Evolutionary conservation across 2,329 filamentous ascomycete species (phyloP), one percentile per base, ranked within the genome.

Genomic region (Cucurbitaria berberidis): DNA sequence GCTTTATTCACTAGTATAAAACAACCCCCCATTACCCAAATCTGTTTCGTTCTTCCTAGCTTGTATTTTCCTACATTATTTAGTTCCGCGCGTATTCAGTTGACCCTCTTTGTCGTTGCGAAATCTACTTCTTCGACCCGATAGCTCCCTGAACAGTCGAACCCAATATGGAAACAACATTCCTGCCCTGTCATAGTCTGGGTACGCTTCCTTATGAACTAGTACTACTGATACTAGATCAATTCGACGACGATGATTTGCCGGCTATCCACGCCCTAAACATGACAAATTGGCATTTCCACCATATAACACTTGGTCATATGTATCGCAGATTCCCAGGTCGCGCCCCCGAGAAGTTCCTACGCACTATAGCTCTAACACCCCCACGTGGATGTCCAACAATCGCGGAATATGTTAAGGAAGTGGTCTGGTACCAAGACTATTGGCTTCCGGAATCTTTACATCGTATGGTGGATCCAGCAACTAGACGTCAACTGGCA

Each of bases 201-300:
- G 27, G 26, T 18, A 36, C 44, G 10, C 47, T 58, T 40, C 55
- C 55, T 1, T 44, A 58, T 8, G 55, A 58, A 32, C 35, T 58
- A 2, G 21, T 58, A 11, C 21, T 57, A 4, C 11, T 19, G 11
- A 34, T 57, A 13, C 24, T 57, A 10, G 51, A 57, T 18, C 8
- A 40, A 3, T n/a, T 57, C 15, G 19, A 27, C 19, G 1, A 39
- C 19, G 22, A 48, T 16, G 54, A 57, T 21, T n/a, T 38, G 19
- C 11, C n/a, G 11, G 46, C 44, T 16, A 21, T 58, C 10, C 30
- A 30, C 32, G 39, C 29, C 26, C 48, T 58, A 3, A 46, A 46
- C 16, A n/a, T 26, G 11, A 53, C 52, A 34, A 55, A 41, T 15
- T 24, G 11, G 35, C 55, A 30, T 10, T 26, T 55, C n/a, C 48